Evolutionary conservation across 1,284 basidiomycete species (phyloP).

Genomic region (Pseudomicrostroma phylloplanum): DNA sequence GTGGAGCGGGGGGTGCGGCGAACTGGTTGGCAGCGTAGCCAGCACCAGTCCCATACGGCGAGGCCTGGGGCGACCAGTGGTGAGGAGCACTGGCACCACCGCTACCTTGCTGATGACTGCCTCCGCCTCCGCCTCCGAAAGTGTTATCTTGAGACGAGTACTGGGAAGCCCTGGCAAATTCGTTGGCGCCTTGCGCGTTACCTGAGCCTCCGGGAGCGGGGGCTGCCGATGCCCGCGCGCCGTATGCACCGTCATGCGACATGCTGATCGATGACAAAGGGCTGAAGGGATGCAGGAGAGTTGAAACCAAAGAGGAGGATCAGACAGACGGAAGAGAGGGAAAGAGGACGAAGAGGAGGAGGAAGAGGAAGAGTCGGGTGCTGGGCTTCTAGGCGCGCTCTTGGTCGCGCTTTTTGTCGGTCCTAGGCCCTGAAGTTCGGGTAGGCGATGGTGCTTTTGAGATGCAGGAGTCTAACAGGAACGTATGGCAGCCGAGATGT

Average conservation of each 20-base stretch:
- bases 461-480: too few relatives aligned
- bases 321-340: too few relatives aligned
- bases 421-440: too few relatives aligned
- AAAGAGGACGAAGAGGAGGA: too few relatives aligned
- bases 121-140: background rate
- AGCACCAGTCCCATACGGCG: background rate
- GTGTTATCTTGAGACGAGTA: background rate
- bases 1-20: background rate
- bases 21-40: conserved; percentile 5
- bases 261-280: background rate
- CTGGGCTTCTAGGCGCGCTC: too few relatives aligned
- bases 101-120: background rate
- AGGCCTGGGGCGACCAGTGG: background rate
- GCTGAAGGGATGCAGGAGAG: background rate
- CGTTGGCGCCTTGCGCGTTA: background rate
- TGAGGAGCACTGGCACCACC: background rate
- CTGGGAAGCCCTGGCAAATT: background rate
- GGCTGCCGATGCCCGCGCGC: background rate
- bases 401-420: too few relatives aligned
- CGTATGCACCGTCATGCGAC: conserved; percentile 3
- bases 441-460: too few relatives aligned
- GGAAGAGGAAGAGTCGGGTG: too few relatives aligned
- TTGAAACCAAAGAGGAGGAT: too few relatives aligned
- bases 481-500: too few relatives aligned
- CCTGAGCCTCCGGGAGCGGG: background rate